Percentiles rank a stretch among this genome's conserved stretches.
Conservation (phyloP, 768 basidiomycete species). For the Mycena olivaceomarginata region DNA sequence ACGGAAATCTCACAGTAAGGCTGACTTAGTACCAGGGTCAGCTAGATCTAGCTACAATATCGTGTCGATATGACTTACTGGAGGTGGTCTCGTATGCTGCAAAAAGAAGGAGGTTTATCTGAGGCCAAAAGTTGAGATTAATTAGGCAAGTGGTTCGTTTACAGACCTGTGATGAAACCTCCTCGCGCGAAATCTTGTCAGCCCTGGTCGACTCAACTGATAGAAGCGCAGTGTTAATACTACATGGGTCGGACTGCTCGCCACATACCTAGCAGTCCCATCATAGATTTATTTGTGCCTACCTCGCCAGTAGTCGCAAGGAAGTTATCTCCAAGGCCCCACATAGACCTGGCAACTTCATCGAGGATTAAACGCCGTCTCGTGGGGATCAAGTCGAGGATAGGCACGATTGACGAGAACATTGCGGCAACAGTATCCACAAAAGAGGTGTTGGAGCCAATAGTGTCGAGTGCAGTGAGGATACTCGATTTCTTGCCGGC, state of each 20-base stretch:
- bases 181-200: conserved; percentile 19
- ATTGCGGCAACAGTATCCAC: neutral
- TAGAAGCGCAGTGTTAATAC: too few species aligned
- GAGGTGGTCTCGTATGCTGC: conserved; percentile 30
- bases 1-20: conserved; percentile 15
- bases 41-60: too few species aligned
- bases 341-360: conserved; percentile 10
- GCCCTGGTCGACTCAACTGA: conserved; percentile 8
- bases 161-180: conserved; percentile 18
- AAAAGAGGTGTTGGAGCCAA: conserved; percentile 17
- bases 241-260: too few species aligned
- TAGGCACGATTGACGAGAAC: neutral
- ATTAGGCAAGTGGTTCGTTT: neutral
- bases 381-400: neutral
- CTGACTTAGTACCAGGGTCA: neutral
- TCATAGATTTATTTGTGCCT: conserved; percentile 17
- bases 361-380: neutral
- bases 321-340: conserved; percentile 4
- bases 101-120: conserved; percentile 20
- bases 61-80: neutral
- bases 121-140: neutral
- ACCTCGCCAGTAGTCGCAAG: neutral
- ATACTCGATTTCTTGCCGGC: conserved; percentile 6
- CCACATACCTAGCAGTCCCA: conserved; percentile 3
- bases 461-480: neutral